Base-by-base conservation (phyloP, 2,329 filamentous ascomycete genomes). In the Trichophyton benhamiae region DNA sequence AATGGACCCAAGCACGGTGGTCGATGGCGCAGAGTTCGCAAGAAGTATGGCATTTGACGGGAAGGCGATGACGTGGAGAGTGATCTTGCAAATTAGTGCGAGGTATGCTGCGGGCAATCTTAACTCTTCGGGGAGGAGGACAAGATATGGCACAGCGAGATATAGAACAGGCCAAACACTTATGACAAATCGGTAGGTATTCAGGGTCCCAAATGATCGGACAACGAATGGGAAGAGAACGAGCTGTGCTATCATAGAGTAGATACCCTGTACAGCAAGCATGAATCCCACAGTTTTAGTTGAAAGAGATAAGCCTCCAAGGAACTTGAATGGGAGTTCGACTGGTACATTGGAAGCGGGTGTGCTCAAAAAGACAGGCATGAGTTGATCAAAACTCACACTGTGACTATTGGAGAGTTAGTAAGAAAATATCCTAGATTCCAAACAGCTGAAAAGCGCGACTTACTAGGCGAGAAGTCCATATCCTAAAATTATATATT, bases 391-490 rank as follows among this genome's bases (percentile, higher is more conserved):
- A 68, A 95, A 94, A 0, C 91, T 95, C 75, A 99, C 96, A 11
- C 92, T 96, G 76, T 97, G 92, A 77, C 91, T 96, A 69, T 46
- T 64, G 36, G 42, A 25, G 52, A 57, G 69, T 71, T 65, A 74
- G 69, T 48, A 41, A 33, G 75, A 63, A 62, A 65, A 38, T 67
- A 66, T 7, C 25, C 64, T 61, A 1, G 36, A 6, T 49, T 46
- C 8, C 22, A 8, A 1, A 30, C 49, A 59, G 22, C 57, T 59
- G 60, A 41, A 61, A 9, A 38, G 33, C 55, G 53, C 25, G 30
- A 86, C 90, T 83, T 82, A 96, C 91, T 95, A 96, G 65, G 92
- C 92, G 63, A 97, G 79, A 68, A 97, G 90, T 52, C 91, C 92
- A 71, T 95, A 96, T 59, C 88, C 90, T 62, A 92, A 77, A 65